phyloP scores from a whole-genome alignment of 345 rosid species.

The Adansonia digitata region DNA sequence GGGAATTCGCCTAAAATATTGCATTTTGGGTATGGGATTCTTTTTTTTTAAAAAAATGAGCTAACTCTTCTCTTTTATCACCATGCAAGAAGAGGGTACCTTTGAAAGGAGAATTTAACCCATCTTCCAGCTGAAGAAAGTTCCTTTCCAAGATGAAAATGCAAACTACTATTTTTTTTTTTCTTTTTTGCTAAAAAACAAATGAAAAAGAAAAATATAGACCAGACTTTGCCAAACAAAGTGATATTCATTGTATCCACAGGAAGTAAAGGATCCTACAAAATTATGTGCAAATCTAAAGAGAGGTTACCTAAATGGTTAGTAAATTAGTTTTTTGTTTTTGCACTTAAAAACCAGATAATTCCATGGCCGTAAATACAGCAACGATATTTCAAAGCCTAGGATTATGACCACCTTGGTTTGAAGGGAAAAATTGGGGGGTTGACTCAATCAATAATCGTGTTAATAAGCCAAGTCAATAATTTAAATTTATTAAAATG shows the following conservation, averaged over 20 bases:
- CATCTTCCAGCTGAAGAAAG: neutral
- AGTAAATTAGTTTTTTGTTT: neutral
- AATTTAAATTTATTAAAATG: too few relatives aligned
- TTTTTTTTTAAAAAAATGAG: neutral
- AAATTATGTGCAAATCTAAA: neutral
- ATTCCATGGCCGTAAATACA: neutral
- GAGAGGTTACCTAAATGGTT: neutral
- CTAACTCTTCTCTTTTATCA: neutral
- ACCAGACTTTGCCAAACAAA: too few relatives aligned
- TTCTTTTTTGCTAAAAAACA: neutral
- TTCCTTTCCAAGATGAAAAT: neutral
- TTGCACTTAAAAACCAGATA: neutral
- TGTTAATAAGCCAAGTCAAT: too few relatives aligned
- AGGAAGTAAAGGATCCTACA: neutral
- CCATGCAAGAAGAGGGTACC: neutral
- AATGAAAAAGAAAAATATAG: too few relatives aligned
- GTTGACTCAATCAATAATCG: too few relatives aligned
- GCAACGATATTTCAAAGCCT: neutral
- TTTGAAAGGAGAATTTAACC: neutral
- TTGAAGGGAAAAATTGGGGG: neutral
- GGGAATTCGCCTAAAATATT: neutral
- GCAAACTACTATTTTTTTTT: neutral
- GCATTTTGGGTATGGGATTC: neutral
- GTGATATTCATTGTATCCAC: neutral
- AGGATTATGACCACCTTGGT: neutral